Base-by-base conservation (phyloP, 441 rosid genomes). In the Isatis lusitanica region DNA sequence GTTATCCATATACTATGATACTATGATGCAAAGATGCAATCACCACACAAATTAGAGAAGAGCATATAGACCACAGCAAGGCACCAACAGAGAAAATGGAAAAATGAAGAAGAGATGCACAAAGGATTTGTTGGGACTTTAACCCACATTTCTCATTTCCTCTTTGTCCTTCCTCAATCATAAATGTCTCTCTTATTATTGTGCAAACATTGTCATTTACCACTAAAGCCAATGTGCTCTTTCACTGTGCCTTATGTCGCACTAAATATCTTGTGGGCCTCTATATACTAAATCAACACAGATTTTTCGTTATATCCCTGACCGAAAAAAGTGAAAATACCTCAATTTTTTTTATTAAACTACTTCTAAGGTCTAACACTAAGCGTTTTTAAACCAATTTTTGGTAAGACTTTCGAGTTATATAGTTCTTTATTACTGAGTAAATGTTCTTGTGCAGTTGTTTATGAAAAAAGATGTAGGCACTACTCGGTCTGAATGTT, bases 191-290 rank as follows among this genome's bases (percentile, higher is more conserved):
- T 65, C 33, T 71, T 71, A 71, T 52, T 17, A 74, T 74, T 66
- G 72, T 66, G 78, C 62, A 58, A 26, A 57, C 66, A 66, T 48
- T 48, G 73, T 74, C 78, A 74, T 59, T 48, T 9, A 28, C 72
- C 78, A 74, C 67, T 43, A 58, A 58, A 59, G 4, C 65, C 40
- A 46, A 10, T 44, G 57, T 63, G 76, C 71, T 65, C 43, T 65
- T 73, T 64, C 59, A 73, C 77, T 73, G 46, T 73, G 17, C 24
- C 38, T 33, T 35, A 13, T 71, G 59, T 16, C 11, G 61, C 75
- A 71, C 63, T 71, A 30, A 26, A 13, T 71, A 42, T 63, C 63
- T 52, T 71, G 63, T 52, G 63, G 63, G 53, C 18, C 52, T 51
- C 9, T 43, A n/a, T 51, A 51, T 24, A 51, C 16, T 36, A 46